phyloP scores from a whole-genome alignment of 495 filamentous ascomycete genomes.

The Aspergillus campestris region DNA sequence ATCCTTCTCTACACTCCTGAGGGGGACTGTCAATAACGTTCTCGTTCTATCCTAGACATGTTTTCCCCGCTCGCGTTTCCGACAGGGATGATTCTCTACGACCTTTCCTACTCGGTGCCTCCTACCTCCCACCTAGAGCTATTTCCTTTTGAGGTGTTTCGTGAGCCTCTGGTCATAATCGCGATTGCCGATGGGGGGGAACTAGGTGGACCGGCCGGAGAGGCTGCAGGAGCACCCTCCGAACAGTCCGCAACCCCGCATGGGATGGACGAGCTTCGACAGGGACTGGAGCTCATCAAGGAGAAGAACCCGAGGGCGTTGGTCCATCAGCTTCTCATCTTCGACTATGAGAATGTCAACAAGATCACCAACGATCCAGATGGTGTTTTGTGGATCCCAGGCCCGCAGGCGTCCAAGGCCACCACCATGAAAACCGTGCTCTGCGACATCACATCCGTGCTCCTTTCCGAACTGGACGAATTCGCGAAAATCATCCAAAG shows the following conservation, averaged over 20 bases:
- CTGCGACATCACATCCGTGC: conserved; percentile 77
- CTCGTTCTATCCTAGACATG: conserved; percentile 55
- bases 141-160: conserved; percentile 76
- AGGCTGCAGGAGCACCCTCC: conserved; percentile 5
- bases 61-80: conserved; percentile 93
- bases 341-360: conserved; percentile 51
- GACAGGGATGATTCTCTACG: conserved; percentile 79
- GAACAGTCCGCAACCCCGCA: conserved; percentile 27
- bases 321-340: conserved; percentile 69
- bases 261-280: conserved; percentile 53
- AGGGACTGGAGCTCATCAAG: conserved; percentile 46
- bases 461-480: conserved; percentile 81
- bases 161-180: conserved; percentile 71
- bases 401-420: conserved; percentile 56
- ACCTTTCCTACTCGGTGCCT: conserved; percentile 71
- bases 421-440: conserved; percentile 94
- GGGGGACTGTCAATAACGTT: conserved; percentile 18
- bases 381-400: conserved; percentile 63
- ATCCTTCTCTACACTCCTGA: background rate
- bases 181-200: conserved; percentile 68
- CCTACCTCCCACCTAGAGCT: conserved; percentile 67
- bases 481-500: conserved; percentile 80
- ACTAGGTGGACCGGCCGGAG: conserved; percentile 36
- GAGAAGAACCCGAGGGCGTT: conserved; percentile 68
- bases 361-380: conserved; percentile 36